Conservation (phyloP, 148 eudicot species). For the Polygonum maritimum region DNA sequence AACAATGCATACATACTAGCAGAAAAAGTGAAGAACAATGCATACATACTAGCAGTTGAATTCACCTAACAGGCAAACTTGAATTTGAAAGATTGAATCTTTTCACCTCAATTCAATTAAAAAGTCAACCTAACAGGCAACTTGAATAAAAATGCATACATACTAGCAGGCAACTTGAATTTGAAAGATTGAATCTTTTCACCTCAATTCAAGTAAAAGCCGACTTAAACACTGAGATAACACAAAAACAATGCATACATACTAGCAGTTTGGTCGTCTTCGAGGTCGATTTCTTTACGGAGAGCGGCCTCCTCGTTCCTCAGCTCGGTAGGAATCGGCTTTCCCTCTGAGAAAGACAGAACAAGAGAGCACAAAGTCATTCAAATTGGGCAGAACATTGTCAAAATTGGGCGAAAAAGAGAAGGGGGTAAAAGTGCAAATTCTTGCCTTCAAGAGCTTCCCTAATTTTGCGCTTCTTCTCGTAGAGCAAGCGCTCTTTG, state of each 20-base stretch:
- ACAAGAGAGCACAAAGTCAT: background rate
- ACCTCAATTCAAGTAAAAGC: background rate
- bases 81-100: background rate
- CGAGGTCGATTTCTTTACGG: constrained; percentile 86
- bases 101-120: background rate
- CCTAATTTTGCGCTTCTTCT: constrained; percentile 79
- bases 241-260: constrained; percentile 12
- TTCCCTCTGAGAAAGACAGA: constrained; percentile 47
- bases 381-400: background rate
- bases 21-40: too few relatives aligned
- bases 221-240: background rate
- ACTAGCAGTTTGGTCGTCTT: constrained; percentile 81
- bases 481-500: constrained; percentile 64
- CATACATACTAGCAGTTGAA: background rate
- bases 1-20: constrained; percentile 38
- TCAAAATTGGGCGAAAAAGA: background rate
- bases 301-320: constrained; percentile 86
- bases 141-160: too few relatives aligned
- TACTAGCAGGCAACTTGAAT: background rate
- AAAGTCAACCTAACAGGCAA: background rate
- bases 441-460: constrained; percentile 71
- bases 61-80: background rate
- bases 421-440: background rate
- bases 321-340: constrained; percentile 93
- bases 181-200: background rate